Conservation (phyloP, 306 rosid genomes). For the Malus domestica region DNA sequence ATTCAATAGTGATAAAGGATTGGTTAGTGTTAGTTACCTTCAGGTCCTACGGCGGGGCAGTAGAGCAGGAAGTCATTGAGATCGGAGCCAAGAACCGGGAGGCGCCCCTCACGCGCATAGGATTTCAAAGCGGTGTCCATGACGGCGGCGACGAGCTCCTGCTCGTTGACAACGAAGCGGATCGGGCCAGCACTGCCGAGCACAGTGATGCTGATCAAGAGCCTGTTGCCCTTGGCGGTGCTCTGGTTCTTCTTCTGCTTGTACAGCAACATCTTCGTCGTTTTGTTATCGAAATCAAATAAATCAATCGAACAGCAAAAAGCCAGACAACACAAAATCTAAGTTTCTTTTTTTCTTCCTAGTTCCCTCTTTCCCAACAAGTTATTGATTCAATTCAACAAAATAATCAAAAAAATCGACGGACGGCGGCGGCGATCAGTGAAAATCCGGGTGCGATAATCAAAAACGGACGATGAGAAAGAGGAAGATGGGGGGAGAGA, state of each 20-base stretch:
- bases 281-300: not conserved
- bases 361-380: not conserved
- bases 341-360: not conserved
- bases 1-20: not conserved
- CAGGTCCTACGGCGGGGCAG: conserved; percentile 59
- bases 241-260: conserved; percentile 79
- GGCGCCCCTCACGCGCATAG: conserved; percentile 94
- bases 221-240: conserved; percentile 43
- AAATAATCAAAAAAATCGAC: not conserved
- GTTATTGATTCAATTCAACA: not conserved
- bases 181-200: conserved; percentile 93
- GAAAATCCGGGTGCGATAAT: not conserved
- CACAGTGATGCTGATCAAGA: conserved; percentile 75
- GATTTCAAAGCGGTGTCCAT: conserved; percentile 75
- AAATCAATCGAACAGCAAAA: not conserved
- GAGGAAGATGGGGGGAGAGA: not conserved
- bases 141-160: conserved; percentile 61
- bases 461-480: not conserved
- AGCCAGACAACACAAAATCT: not conserved
- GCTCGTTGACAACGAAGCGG: conserved; percentile 72
- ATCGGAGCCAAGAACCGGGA: conserved; percentile 64
- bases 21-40: conserved; percentile 34
- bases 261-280: conserved; percentile 47
- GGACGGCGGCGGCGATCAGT: not conserved
- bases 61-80: conserved; percentile 52